These are phyloP conservation scores for Pyrenochaeta sp. DNA, from an alignment of 2,329 filamentous ascomycete species.

Conservation along the genomic window DNA sequence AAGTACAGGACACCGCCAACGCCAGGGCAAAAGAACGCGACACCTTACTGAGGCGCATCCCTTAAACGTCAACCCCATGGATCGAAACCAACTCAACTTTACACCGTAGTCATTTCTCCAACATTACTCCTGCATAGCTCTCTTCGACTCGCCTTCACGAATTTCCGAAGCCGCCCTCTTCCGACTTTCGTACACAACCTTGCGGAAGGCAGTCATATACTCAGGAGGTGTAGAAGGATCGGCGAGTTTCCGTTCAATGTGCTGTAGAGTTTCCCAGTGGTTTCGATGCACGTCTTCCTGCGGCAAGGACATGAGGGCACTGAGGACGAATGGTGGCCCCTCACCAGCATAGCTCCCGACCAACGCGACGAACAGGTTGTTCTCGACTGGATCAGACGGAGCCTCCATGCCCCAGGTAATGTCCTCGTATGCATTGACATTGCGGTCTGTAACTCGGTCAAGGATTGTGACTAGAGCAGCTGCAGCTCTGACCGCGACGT, in stretches of 20 bases:
- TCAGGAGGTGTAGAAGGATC: constrained; percentile 30
- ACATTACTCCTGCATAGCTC: constrained; percentile 32
- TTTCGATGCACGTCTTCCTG: constrained; percentile 42
- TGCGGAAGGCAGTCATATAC: constrained; percentile 38
- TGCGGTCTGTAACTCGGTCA: constrained; percentile 42
- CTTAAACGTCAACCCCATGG: neutral
- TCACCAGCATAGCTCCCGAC: constrained; percentile 31
- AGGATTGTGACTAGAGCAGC: constrained; percentile 44
- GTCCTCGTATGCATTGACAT: constrained; percentile 42
- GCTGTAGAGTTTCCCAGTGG: constrained; percentile 38
- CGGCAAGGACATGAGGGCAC: constrained; percentile 36
- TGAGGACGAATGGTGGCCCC: constrained; percentile 39
- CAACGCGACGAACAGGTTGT: constrained; percentile 44
- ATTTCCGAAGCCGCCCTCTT: constrained; percentile 44
- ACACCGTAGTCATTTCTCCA: neutral
- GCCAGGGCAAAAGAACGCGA: constrained; percentile 15
- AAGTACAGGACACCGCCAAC: constrained; percentile 25
- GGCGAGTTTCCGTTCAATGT: constrained; percentile 38
- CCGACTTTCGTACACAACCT: constrained; percentile 39
- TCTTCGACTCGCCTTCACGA: constrained; percentile 41
- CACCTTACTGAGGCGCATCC: neutral
- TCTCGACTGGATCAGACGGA: constrained; percentile 34
- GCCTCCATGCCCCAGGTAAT: constrained; percentile 40
- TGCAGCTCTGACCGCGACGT: constrained; percentile 36
- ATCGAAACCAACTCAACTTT: neutral